phyloP scores from a whole-genome alignment of 2,329 filamentous ascomycete genomes.

The Ophiostoma novo-ulmi region DNA sequence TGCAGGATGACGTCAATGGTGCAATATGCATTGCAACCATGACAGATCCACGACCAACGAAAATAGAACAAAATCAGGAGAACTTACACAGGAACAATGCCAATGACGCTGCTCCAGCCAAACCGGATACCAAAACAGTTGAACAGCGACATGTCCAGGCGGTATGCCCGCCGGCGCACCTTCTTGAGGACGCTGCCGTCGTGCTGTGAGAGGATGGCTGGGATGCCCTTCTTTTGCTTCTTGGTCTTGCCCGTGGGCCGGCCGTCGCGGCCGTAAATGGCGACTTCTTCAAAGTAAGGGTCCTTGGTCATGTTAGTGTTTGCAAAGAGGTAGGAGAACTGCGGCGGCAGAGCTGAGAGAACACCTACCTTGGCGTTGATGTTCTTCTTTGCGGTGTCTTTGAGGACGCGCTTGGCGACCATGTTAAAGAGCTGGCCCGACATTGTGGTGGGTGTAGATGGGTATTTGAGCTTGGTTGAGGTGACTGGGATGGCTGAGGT shows the following conservation, averaged over 20 bases:
- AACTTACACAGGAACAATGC: constrained; percentile 71
- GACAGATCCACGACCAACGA: too few relatives aligned
- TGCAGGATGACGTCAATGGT: constrained; percentile 1
- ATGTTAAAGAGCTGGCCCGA: constrained; percentile 26
- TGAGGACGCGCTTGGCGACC: constrained; percentile 28
- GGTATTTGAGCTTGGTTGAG: neutral
- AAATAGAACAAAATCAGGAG: neutral
- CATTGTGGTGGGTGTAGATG: constrained; percentile 20
- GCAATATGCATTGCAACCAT: neutral
- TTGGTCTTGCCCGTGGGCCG: constrained; percentile 65
- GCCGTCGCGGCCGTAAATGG: constrained; percentile 63
- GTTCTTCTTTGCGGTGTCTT: constrained; percentile 28
- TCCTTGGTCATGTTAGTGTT: constrained; percentile 51
- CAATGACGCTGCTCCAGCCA: constrained; percentile 85
- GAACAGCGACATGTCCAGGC: constrained; percentile 79
- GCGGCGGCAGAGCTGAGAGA: neutral
- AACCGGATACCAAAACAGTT: constrained; percentile 76
- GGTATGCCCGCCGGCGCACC: constrained; percentile 79
- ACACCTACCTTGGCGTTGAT: constrained; percentile 30
- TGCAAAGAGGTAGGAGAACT: neutral
- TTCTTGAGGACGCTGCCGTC: constrained; percentile 79
- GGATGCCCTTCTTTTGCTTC: constrained; percentile 79
- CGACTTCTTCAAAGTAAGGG: constrained; percentile 80
- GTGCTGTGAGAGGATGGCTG: constrained; percentile 73
- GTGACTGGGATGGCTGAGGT: neutral